phyloP scores from a whole-genome alignment of 371 early-diverging fungal genomes.

The Haplosporangium sp. region DNA sequence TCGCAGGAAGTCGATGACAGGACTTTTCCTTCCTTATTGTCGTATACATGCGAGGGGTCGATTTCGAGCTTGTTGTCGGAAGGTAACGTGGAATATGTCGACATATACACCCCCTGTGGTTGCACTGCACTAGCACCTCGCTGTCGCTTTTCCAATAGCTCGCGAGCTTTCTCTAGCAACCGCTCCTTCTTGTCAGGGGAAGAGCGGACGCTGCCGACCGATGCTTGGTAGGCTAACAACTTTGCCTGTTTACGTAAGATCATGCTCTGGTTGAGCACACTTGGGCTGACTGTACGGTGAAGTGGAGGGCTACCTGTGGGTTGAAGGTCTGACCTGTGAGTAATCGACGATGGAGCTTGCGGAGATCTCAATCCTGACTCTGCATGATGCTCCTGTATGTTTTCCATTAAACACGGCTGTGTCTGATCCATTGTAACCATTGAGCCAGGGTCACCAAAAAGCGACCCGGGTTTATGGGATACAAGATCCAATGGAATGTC shows the following conservation, averaged over 20 bases:
- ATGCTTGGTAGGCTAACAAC: slow-evolving; percentile 8
- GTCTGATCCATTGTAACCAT: too few relatives aligned
- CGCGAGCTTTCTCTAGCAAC: slow-evolving; percentile 39
- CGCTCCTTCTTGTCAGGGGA: slow-evolving; percentile 19
- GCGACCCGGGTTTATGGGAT: too few relatives aligned
- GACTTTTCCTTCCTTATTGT: too few relatives aligned
- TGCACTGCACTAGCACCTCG: slow-evolving; percentile 8
- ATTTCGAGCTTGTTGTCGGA: too few relatives aligned
- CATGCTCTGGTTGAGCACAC: slow-evolving; percentile 18
- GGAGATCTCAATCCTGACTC: not conserved
- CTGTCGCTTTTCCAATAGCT: slow-evolving; percentile 41
- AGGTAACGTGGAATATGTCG: too few relatives aligned
- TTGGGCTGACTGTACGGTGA: slow-evolving; percentile 23
- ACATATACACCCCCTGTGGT: not conserved
- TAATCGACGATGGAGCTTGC: not conserved
- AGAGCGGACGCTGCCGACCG: not conserved
- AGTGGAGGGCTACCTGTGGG: not conserved
- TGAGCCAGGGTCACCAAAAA: too few relatives aligned
- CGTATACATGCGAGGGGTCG: too few relatives aligned
- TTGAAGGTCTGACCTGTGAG: not conserved
- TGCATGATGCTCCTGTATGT: too few relatives aligned
- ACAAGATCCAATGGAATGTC: too few relatives aligned
- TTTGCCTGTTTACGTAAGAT: slow-evolving; percentile 20
- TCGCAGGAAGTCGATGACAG: too few relatives aligned
- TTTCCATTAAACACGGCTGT: too few relatives aligned